phyloP scores from a whole-genome alignment of 768 basidiomycete genomes.

The Trametopsis cervina region DNA sequence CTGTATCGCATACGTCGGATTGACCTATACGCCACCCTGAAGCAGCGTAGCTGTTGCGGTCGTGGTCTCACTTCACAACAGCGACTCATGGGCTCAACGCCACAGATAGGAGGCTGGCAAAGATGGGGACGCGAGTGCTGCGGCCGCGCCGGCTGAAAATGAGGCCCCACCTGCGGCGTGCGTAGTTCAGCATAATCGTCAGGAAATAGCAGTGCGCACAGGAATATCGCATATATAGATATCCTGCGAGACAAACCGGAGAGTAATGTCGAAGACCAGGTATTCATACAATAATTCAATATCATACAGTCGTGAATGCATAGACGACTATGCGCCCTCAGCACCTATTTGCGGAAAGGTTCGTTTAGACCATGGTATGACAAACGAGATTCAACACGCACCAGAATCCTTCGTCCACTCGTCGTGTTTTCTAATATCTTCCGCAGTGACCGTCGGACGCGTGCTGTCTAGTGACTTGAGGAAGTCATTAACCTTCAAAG shows the following conservation, averaged over 20 bases:
- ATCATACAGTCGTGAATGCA: slow-evolving; percentile 9
- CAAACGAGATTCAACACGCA: slow-evolving; percentile 18
- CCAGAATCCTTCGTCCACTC: slow-evolving; percentile 84
- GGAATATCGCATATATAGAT: background rate
- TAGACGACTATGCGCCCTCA: slow-evolving; percentile 19
- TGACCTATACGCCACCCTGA: too few species aligned
- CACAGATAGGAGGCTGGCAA: too few species aligned
- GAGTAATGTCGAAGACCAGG: slow-evolving; percentile 2
- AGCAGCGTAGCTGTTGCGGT: too few species aligned
- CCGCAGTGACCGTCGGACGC: slow-evolving; percentile 81
- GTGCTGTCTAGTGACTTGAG: slow-evolving; percentile 70
- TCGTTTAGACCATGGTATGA: too few species aligned
- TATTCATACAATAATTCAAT: slow-evolving; percentile 13
- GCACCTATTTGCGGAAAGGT: too few species aligned
- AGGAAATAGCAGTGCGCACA: background rate
- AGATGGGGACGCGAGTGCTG: too few species aligned
- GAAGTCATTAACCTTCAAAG: slow-evolving; percentile 73
- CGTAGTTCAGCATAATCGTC: too few species aligned
- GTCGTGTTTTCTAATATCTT: slow-evolving; percentile 80
- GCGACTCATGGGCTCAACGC: too few species aligned
- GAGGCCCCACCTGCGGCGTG: too few species aligned
- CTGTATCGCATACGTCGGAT: too few species aligned
- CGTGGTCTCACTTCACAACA: too few species aligned
- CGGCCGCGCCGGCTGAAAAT: too few species aligned
- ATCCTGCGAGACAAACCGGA: background rate